A percentile compares a stretch with the other conserved stretches of the same genome.
phyloP scores from a whole-genome alignment of 2,329 filamentous ascomycete genomes.

The Phaeophleospora eucalypticola region DNA sequence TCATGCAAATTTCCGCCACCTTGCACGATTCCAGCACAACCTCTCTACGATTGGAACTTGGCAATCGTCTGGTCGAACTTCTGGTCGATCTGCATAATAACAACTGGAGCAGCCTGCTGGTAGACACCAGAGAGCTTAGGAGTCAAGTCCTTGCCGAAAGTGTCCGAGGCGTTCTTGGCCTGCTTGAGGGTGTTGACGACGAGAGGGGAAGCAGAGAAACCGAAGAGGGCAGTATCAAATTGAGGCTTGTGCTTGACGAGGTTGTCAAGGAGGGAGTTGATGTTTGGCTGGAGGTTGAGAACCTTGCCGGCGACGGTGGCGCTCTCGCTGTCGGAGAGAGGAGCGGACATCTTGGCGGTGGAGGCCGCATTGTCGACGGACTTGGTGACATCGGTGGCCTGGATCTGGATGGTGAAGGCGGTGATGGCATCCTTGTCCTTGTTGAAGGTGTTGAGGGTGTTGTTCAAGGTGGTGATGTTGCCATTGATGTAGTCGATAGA shows the following conservation, averaged over 20 bases:
- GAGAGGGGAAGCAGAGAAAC: conserved; percentile 5
- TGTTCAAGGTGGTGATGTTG: conserved; percentile 13
- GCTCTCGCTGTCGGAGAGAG: conserved; percentile 6
- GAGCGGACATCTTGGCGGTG: conserved; percentile 7
- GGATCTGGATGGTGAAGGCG: conserved; percentile 14
- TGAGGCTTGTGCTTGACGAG: conserved; percentile 14
- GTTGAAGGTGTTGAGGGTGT: conserved; percentile 9
- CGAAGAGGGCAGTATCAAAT: conserved; percentile 11
- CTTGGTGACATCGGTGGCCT: conserved; percentile 8
- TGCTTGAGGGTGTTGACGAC: conserved; percentile 11
- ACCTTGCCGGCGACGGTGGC: conserved; percentile 14
- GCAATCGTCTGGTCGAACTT: conserved; percentile 13
- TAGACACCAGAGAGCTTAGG: conserved; percentile 12
- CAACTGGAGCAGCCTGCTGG: conserved; percentile 6
- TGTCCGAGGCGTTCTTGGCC: conserved; percentile 7
- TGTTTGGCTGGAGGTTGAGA: conserved; percentile 12
- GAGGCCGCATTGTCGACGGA: conserved; percentile 9
- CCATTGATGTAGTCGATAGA: conserved; percentile 12
- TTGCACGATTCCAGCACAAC: too few relatives aligned
- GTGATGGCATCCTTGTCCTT: conserved; percentile 12
- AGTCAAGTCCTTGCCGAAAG: conserved; percentile 10
- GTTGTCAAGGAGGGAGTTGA: conserved; percentile 14
- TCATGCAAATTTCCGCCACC: too few relatives aligned
- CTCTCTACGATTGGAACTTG: conserved; percentile 4
- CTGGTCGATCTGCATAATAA: conserved; percentile 11